Percentiles rank a stretch among this genome's conserved stretches.
These are phyloP conservation scores for Lasiosphaeria ovina DNA, from an alignment of 495 filamentous ascomycete species.

Conservation along the genomic window DNA sequence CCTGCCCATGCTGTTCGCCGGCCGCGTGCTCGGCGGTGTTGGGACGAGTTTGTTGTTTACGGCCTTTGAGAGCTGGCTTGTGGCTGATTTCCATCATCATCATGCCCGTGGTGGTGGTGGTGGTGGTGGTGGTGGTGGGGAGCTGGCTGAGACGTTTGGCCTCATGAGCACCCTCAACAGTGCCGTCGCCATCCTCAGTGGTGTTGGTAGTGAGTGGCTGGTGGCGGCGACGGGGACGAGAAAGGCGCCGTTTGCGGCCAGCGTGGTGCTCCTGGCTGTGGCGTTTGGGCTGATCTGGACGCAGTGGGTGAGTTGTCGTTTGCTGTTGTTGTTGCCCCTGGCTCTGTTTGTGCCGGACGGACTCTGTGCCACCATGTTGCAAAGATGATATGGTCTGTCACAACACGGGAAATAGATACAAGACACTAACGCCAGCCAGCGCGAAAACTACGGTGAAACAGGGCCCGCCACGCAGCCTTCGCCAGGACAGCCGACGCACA, in stretches of 20 bases:
- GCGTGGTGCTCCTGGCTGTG: slow-evolving; percentile 37
- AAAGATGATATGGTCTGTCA: no score
- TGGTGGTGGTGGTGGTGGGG: slow-evolving; percentile 26
- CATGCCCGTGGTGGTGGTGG: slow-evolving; percentile 30
- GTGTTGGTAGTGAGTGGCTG: slow-evolving; percentile 54
- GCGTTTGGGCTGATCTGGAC: slow-evolving; percentile 42
- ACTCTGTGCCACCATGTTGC: no score
- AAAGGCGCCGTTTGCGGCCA: slow-evolving; percentile 50
- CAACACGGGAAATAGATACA: no score
- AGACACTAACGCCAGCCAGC: slow-evolving; percentile 19
- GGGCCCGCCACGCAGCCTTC: slow-evolving; percentile 2
- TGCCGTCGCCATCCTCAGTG: slow-evolving; percentile 49
- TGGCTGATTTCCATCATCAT: slow-evolving; percentile 44
- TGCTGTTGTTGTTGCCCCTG: not conserved
- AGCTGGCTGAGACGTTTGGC: slow-evolving; percentile 48
- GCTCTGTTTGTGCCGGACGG: not conserved
- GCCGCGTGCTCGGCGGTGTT: slow-evolving; percentile 53
- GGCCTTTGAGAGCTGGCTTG: slow-evolving; percentile 60
- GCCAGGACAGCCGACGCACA: slow-evolving; percentile 2
- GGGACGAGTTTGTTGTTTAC: slow-evolving; percentile 54
- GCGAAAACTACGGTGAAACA: slow-evolving; percentile 47
- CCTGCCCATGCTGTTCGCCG: slow-evolving; percentile 41
- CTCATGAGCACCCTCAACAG: slow-evolving; percentile 51
- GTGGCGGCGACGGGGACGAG: slow-evolving; percentile 42
- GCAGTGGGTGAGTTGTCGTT: slow-evolving; percentile 44